A percentile compares a stretch with the other conserved stretches of the same genome.
Evolutionary conservation across 768 basidiomycete species (phyloP).

Genomic region (Leucocoprinus birnbaumii): DNA sequence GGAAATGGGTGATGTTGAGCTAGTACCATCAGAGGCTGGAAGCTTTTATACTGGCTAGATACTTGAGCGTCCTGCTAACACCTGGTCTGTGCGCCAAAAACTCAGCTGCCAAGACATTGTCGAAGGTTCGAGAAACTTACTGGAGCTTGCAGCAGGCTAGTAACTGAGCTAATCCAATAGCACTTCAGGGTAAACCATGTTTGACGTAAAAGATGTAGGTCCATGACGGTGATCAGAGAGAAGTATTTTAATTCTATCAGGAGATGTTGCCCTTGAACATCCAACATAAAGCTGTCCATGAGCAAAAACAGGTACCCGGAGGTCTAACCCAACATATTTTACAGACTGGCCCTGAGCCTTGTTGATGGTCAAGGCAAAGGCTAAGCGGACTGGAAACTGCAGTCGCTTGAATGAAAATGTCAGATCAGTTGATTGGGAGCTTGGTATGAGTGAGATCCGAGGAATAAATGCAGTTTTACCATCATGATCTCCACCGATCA

Average conservation of each 20-base stretch:
- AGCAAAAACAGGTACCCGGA: conserved; percentile 27
- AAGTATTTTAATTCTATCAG: conserved; percentile 23
- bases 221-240: conserved; percentile 5
- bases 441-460: background rate
- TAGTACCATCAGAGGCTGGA: too few species aligned
- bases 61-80: too few species aligned
- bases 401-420: conserved; percentile 25
- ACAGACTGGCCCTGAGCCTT: conserved; percentile 35
- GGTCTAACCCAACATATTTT: conserved; percentile 28
- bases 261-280: conserved; percentile 27
- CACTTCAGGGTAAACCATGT: too few species aligned
- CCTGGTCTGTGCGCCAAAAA: too few species aligned
- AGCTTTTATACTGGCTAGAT: too few species aligned
- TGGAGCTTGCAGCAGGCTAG: too few species aligned
- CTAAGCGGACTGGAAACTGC: conserved; percentile 36
- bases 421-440: conserved; percentile 11
- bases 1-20: too few species aligned
- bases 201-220: too few species aligned
- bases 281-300: conserved; percentile 41
- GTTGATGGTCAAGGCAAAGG: conserved; percentile 38
- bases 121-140: too few species aligned
- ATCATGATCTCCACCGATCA: conserved; percentile 34
- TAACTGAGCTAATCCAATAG: too few species aligned
- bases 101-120: too few species aligned
- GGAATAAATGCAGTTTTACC: conserved; percentile 20